Base-by-base conservation (phyloP, 2,329 filamentous ascomycete genomes). In the Claviceps fusiformis region DNA sequence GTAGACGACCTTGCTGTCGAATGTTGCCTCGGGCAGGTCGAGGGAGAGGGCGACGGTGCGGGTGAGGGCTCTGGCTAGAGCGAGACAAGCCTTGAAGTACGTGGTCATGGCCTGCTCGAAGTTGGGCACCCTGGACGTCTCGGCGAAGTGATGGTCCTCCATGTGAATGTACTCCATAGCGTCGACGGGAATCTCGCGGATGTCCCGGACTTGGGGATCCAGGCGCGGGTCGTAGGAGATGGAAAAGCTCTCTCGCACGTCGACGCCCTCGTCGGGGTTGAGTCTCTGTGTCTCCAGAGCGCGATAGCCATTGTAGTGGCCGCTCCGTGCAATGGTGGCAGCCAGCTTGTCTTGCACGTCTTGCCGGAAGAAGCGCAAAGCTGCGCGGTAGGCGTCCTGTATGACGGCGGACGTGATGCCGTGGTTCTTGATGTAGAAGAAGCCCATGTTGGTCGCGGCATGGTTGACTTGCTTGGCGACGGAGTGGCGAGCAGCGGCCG, bases 371-470 rank as follows among this genome's bases (percentile, higher is more conserved):
- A 80, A 80, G 3, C 66, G 61, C 3, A 72, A 59, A 37, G 67
- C 69, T 9, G 66, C 69, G 54, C 6, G 62, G 57, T 6, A 63
- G 66, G 68, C 11, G 65, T 68, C 56, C 5, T 65, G 56, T 3
- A 63, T 67, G 13, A 64, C 54, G 31, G 63, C 60, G 1, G 66
- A 45, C 0, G 70, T 56, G 29, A 51, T 47, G 24, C 75, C 73
- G 56, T 79, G 76, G 55, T 77, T 75, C 57, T 68, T 69, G 56
- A 80, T 69, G 65, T 80, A 80, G 64, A 81, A 80, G 67, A 81
- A 81, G 3, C 77, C 78, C 0, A 68, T 78, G 43, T 71, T 75
- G 15, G 73, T 71, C 3, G 76, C 73, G 0, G 78, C 78, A 0
- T 66, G 59, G 24, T 68, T 69, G 17, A 80, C 71, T 5, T 68